phyloP scores from a whole-genome alignment of 176 grass and related monocot genomes.

The Neostapfia colusana region DNA sequence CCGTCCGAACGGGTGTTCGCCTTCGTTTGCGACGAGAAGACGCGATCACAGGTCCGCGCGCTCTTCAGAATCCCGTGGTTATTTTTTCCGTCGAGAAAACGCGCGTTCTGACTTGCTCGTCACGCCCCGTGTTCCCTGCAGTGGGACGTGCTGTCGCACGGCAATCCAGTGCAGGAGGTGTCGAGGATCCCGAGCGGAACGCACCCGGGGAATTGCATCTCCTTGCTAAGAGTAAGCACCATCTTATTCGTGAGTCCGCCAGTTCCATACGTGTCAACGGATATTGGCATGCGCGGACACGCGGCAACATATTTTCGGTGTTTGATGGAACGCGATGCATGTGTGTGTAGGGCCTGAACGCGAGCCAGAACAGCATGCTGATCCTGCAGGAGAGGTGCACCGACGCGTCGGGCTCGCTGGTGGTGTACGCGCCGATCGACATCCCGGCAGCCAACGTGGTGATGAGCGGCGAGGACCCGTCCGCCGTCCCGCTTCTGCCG shows the following conservation, averaged over 20 bases:
- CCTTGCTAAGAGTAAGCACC: conserved; percentile 72
- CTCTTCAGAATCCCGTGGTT: neutral
- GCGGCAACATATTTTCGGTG: too few species aligned
- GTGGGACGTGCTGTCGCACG: conserved; percentile 92
- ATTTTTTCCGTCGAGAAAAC: neutral
- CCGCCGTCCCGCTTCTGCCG: conserved; percentile 60
- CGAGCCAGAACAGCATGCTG: conserved; percentile 68
- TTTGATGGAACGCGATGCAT: neutral
- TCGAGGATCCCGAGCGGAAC: conserved; percentile 61
- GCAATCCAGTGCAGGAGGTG: conserved; percentile 78
- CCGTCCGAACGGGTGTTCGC: conserved; percentile 68
- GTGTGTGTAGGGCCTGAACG: conserved; percentile 48
- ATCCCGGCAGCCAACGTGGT: conserved; percentile 61
- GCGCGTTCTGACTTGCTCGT: neutral
- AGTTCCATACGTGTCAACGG: too few species aligned
- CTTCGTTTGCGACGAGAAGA: conserved; percentile 72
- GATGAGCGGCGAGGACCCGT: conserved; percentile 73
- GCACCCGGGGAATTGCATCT: conserved; percentile 77
- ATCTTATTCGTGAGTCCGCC: too few species aligned
- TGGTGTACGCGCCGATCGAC: conserved; percentile 69
- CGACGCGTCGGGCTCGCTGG: conserved; percentile 55
- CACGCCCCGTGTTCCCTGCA: neutral
- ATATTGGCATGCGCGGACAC: too few species aligned
- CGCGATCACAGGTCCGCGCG: conserved; percentile 56
- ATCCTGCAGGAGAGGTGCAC: conserved; percentile 79